Evolutionary conservation across 2,329 filamentous ascomycete genomes (phyloP).

Genomic region (Phialophora chinensis): DNA sequence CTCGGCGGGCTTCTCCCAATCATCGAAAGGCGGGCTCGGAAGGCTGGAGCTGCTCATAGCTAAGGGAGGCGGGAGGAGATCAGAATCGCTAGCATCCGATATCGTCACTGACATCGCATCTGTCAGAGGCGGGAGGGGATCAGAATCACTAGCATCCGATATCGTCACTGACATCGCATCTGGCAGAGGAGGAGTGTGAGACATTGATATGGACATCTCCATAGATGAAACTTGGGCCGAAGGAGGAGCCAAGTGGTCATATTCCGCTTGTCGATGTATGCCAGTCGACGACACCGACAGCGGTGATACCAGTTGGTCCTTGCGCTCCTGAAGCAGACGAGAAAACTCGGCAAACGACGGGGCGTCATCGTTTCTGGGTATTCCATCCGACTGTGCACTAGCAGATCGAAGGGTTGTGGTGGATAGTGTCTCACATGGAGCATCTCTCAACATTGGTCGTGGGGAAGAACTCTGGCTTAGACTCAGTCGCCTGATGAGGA

Average conservation of each 20-base stretch:
- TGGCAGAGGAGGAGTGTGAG: constrained; percentile 32
- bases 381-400: constrained; percentile 27
- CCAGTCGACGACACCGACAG: constrained; percentile 25
- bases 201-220: constrained; percentile 25
- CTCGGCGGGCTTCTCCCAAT: constrained; percentile 23
- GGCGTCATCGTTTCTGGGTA: constrained; percentile 26
- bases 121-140: constrained; percentile 30
- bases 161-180: constrained; percentile 35
- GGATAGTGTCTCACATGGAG: constrained; percentile 41
- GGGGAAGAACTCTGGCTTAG: constrained; percentile 44
- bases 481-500: constrained; percentile 40
- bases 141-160: constrained; percentile 27
- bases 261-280: constrained; percentile 28
- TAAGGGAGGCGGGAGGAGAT: constrained; percentile 32
- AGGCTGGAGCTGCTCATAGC: constrained; percentile 25
- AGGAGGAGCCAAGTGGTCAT: constrained; percentile 32
- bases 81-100: constrained; percentile 27
- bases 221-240: constrained; percentile 33
- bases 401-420: constrained; percentile 40
- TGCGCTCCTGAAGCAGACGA: constrained; percentile 28
- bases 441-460: constrained; percentile 27
- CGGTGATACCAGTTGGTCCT: constrained; percentile 32
- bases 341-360: constrained; percentile 35
- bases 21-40: constrained; percentile 26
- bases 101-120: constrained; percentile 36